Percentiles rank a stretch among this genome's conserved stretches.
These are phyloP conservation scores for Leishmania braziliensis DNA, from an alignment of 208 protist species.

Conservation along the genomic window DNA sequence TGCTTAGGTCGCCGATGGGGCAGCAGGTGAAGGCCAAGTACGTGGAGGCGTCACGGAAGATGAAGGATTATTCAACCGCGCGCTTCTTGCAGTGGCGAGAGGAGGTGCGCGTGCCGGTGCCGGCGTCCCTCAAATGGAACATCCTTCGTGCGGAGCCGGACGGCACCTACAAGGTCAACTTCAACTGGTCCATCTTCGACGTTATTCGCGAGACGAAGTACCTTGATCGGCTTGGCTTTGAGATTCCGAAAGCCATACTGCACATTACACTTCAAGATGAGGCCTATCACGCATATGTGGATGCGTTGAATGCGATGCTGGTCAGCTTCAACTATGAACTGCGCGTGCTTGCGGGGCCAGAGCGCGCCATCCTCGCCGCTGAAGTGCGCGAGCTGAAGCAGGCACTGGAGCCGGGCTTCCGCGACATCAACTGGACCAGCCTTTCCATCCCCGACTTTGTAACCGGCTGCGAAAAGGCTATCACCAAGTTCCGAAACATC, in stretches of 20 bases:
- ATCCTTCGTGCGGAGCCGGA: slow-evolving; percentile 79
- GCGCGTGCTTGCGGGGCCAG: slow-evolving; percentile 79
- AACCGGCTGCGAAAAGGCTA: slow-evolving; percentile 88
- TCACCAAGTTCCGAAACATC: slow-evolving; percentile 96
- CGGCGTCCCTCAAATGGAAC: slow-evolving; percentile 89
- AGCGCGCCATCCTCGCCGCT: slow-evolving; percentile 90
- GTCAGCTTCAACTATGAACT: slow-evolving; percentile 91
- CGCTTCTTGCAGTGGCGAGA: slow-evolving; percentile 94
- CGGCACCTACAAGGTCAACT: slow-evolving; percentile 94
- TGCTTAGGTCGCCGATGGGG: slow-evolving; percentile 92
- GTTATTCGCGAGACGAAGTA: slow-evolving; percentile 98
- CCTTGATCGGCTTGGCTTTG: slow-evolving; percentile 96
- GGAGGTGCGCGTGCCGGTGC: slow-evolving; percentile 82
- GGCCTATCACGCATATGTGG: slow-evolving; percentile 96
- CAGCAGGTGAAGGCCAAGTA: slow-evolving; percentile 92
- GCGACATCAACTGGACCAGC: slow-evolving; percentile 98
- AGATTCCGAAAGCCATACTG: slow-evolving; percentile 95
- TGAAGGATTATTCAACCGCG: slow-evolving; percentile 94
- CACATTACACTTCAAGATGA: slow-evolving; percentile 98
- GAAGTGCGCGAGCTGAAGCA: slow-evolving; percentile 91
- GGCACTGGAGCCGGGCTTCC: slow-evolving; percentile 93
- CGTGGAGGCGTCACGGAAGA: slow-evolving; percentile 92
- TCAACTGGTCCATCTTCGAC: slow-evolving; percentile 90
- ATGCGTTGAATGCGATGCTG: slow-evolving; percentile 95
- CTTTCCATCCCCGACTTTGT: slow-evolving; percentile 98